These are phyloP conservation scores for Moesziomyces parantarcticus DNA, from an alignment of 1,284 basidiomycete genomes.

Conservation along the genomic window DNA sequence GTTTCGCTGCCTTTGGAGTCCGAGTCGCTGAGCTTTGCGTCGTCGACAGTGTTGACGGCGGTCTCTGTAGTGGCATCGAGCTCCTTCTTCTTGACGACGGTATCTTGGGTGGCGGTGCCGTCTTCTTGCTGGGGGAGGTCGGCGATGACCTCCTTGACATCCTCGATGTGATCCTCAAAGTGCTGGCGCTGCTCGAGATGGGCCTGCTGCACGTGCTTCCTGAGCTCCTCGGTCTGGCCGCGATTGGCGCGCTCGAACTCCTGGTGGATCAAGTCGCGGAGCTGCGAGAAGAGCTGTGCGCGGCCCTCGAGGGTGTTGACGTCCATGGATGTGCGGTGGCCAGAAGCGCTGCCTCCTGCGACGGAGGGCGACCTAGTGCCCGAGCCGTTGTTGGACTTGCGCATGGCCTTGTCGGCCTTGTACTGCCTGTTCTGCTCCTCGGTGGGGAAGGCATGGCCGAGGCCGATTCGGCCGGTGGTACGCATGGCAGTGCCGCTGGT, in stretches of 20 bases:
- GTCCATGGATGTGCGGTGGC: slow-evolving; percentile 27
- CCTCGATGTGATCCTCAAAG: slow-evolving; percentile 24
- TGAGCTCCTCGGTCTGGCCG: slow-evolving; percentile 45
- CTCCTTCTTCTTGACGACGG: slow-evolving; percentile 13
- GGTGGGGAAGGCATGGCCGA: slow-evolving; percentile 46
- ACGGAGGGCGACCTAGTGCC: slow-evolving; percentile 24
- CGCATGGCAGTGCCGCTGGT: slow-evolving; percentile 9
- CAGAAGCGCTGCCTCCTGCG: slow-evolving; percentile 2
- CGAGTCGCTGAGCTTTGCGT: slow-evolving; percentile 6
- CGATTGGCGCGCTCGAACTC: slow-evolving; percentile 46
- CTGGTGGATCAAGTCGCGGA: slow-evolving; percentile 49
- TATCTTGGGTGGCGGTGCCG: slow-evolving; percentile 5
- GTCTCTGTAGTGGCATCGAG: slow-evolving; percentile 11
- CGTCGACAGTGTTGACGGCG: slow-evolving; percentile 6
- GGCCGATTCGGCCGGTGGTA: slow-evolving; percentile 34
- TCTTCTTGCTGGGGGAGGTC: slow-evolving; percentile 10
- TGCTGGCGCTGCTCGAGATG: slow-evolving; percentile 22
- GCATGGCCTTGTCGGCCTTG: slow-evolving; percentile 35
- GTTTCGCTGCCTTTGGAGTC: slow-evolving; percentile 19
- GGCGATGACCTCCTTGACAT: slow-evolving; percentile 25
- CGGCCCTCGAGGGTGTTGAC: slow-evolving; percentile 42
- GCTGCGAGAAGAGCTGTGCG: slow-evolving; percentile 31
- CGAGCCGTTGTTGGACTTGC: slow-evolving; percentile 28
- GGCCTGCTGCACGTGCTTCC: slow-evolving; percentile 32
- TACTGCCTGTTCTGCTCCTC: slow-evolving; percentile 39